Conservation (phyloP, 2,329 filamentous ascomycete genomes). For the Talaromyces sp. region DNA sequence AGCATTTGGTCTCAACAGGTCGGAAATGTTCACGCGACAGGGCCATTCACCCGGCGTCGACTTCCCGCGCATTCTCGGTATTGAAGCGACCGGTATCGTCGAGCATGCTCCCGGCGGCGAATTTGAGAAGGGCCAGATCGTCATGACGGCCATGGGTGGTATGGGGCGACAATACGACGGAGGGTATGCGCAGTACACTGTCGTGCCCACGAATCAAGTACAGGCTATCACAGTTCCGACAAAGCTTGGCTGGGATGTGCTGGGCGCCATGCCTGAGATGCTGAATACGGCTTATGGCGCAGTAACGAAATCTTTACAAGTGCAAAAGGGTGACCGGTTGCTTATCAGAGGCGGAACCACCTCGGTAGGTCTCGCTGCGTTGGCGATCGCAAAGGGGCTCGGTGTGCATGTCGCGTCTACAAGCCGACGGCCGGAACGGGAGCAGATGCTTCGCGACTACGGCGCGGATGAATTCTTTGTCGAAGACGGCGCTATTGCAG, state of each 20-base stretch:
- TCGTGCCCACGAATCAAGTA: constrained; percentile 41
- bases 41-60: constrained; percentile 40
- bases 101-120: constrained; percentile 34
- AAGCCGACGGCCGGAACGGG: constrained; percentile 37
- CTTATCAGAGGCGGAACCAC: constrained; percentile 51
- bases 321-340: constrained; percentile 41
- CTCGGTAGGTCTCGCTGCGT: constrained; percentile 47
- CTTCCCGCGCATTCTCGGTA: constrained; percentile 47
- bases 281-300: constrained; percentile 49
- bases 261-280: constrained; percentile 52
- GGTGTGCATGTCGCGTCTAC: constrained; percentile 42
- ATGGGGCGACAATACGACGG: constrained; percentile 48
- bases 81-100: constrained; percentile 46
- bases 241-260: constrained; percentile 39
- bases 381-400: constrained; percentile 43
- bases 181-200: constrained; percentile 50
- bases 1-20: constrained; percentile 48
- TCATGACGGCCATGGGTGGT: constrained; percentile 50
- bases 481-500: constrained; percentile 42
- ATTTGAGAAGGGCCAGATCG: constrained; percentile 40
- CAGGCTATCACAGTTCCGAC: constrained; percentile 32
- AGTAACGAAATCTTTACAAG: constrained; percentile 38
- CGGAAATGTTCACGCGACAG: constrained; percentile 47
- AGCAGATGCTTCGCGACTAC: constrained; percentile 36
- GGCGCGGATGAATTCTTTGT: constrained; percentile 46